Conservation (phyloP, 345 rosid species). For the Draba incana region DNA sequence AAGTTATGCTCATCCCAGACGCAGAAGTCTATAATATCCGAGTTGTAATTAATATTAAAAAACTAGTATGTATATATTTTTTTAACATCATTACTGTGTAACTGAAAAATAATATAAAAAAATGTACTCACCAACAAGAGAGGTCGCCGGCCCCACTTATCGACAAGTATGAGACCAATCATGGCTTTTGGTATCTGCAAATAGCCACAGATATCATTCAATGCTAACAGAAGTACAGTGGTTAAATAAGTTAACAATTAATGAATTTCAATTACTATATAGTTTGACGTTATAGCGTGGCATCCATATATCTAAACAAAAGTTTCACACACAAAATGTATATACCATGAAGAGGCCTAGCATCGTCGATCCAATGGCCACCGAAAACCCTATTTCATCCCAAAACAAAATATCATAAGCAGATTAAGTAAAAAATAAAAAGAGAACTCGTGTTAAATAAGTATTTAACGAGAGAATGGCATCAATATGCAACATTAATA, state of each 20-base stretch:
- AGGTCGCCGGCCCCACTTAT: constrained; percentile 56
- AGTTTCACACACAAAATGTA: not conserved
- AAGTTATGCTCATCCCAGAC: constrained; percentile 46
- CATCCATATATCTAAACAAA: not conserved
- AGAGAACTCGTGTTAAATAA: not conserved
- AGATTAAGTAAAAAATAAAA: not conserved
- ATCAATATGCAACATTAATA: not conserved
- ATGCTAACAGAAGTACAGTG: not conserved
- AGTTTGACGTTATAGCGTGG: not conserved
- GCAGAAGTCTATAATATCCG: constrained; percentile 48
- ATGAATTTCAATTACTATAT: too few relatives aligned
- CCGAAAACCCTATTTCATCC: constrained; percentile 42
- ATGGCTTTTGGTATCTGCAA: constrained; percentile 42
- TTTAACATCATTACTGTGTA: not conserved
- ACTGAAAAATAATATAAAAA: not conserved
- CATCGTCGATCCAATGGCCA: constrained; percentile 40
- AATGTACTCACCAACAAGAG: constrained; percentile 48
- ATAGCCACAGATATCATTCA: not conserved
- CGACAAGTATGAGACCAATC: constrained; percentile 45
- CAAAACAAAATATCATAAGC: not conserved
- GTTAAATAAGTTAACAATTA: too few relatives aligned
- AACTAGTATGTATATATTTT: not conserved
- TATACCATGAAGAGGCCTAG: constrained; percentile 46
- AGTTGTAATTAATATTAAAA: constrained; percentile 5
- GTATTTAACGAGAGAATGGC: not conserved